A percentile compares a stretch with the other conserved stretches of the same genome.
Evolutionary conservation across 805 yeast genomes (phyloP).

Genomic region (Metschnikowia rubicola): DNA sequence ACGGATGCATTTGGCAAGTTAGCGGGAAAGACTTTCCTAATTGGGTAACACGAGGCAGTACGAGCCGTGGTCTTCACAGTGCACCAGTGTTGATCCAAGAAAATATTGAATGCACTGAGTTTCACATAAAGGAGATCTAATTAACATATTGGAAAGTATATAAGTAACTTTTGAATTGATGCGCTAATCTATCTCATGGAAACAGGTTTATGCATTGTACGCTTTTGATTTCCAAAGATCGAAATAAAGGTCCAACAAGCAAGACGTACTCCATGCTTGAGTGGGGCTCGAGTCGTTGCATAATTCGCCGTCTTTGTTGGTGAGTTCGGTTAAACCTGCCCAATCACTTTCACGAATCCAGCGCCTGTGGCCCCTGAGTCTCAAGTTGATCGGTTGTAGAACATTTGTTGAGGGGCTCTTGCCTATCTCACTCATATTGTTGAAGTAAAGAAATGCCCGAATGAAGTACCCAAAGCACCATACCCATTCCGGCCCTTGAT

Average conservation of each 20-base stretch:
- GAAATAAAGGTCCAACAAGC: slow-evolving; percentile 73
- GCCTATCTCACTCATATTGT: slow-evolving; percentile 35
- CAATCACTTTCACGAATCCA: slow-evolving; percentile 79
- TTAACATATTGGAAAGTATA: no score
- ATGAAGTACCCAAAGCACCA: slow-evolving; percentile 88
- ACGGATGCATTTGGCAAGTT: no score
- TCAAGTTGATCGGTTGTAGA: slow-evolving; percentile 54
- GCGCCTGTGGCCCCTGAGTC: slow-evolving; percentile 60
- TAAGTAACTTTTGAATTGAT: no score
- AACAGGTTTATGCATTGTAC: background rate
- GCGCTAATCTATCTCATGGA: no score
- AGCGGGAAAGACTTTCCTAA: no score
- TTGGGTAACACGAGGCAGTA: no score
- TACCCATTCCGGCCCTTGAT: slow-evolving; percentile 99
- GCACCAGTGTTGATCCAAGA: no score
- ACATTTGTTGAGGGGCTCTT: slow-evolving; percentile 49
- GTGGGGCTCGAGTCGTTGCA: slow-evolving; percentile 91
- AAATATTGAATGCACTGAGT: no score
- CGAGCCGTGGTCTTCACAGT: no score
- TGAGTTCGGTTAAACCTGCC: slow-evolving; percentile 92
- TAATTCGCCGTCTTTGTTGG: slow-evolving; percentile 79
- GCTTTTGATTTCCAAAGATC: slow-evolving; percentile 45
- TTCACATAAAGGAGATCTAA: no score
- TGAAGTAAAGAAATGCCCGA: slow-evolving; percentile 66
- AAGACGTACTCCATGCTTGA: slow-evolving; percentile 94